A percentile compares a stretch with the other conserved stretches of the same genome.
These are phyloP conservation scores for Candida maesae DNA, from an alignment of 805 yeast species.

Conservation along the genomic window DNA sequence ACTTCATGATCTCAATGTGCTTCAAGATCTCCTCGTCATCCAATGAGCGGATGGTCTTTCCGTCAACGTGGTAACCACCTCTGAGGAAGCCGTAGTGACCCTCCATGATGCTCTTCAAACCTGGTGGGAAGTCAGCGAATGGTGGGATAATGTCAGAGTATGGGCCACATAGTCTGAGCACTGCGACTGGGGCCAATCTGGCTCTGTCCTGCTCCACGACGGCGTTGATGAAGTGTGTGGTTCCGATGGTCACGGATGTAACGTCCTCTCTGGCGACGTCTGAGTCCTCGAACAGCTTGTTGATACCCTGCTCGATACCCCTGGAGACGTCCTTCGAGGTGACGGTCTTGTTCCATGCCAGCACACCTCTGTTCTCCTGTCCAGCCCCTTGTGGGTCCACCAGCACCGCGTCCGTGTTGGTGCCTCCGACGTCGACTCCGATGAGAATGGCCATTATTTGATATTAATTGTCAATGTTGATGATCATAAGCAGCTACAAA, in stretches of 20 bases:
- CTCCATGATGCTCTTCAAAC: constrained; percentile 31
- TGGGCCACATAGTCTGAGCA: constrained; percentile 41
- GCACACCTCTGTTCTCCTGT: constrained; percentile 31
- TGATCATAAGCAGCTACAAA: too few relatives aligned
- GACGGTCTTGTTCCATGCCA: constrained; percentile 40
- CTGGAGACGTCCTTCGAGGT: constrained; percentile 43
- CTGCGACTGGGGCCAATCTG: constrained; percentile 40
- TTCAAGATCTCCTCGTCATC: constrained; percentile 27
- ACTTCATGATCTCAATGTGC: constrained; percentile 31
- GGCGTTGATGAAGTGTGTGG: constrained; percentile 48
- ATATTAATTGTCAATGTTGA: too few relatives aligned
- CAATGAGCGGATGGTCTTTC: constrained; percentile 33
- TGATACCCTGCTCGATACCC: constrained; percentile 38
- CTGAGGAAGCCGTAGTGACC: constrained; percentile 33
- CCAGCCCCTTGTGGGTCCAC: constrained; percentile 34
- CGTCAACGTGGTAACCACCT: constrained; percentile 42
- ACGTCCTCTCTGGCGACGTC: constrained; percentile 29
- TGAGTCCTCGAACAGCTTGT: constrained; percentile 29
- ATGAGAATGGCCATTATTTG: constrained; percentile 27
- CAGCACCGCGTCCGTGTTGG: constrained; percentile 47
- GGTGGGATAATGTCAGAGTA: constrained; percentile 36
- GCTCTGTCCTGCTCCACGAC: constrained; percentile 42
- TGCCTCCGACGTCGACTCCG: constrained; percentile 50
- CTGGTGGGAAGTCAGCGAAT: constrained; percentile 41
- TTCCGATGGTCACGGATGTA: constrained; percentile 43